These are phyloP conservation scores for Guillardia theta DNA, from an alignment of 78 protist species.

Conservation along the genomic window DNA sequence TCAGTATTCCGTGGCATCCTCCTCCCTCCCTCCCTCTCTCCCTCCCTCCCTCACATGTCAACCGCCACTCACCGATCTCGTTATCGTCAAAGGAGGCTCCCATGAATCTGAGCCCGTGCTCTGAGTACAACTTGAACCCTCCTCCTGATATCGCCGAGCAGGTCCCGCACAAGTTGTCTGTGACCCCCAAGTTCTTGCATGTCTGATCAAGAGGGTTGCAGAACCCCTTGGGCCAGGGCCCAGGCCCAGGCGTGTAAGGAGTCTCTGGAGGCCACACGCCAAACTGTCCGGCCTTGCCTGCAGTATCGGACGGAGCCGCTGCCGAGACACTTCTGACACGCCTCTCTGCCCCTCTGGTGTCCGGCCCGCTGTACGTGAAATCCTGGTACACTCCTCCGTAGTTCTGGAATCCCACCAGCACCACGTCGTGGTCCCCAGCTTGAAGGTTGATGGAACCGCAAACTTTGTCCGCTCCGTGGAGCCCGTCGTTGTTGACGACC, in stretches of 20 bases:
- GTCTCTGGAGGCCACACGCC: background rate
- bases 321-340: too few relatives aligned
- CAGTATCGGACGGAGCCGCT: background rate
- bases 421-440: background rate
- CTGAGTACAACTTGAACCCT: background rate
- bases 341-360: too few relatives aligned
- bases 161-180: background rate
- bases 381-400: background rate
- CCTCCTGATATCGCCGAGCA: background rate
- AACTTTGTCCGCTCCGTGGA: background rate
- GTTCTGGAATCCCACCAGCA: conserved; percentile 29
- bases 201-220: background rate
- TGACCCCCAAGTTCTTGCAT: background rate
- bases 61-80: conserved; percentile 20
- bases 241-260: too few relatives aligned
- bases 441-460: background rate
- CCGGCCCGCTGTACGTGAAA: conserved; percentile 25
- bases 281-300: background rate
- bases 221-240: background rate
- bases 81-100: conserved; percentile 1
- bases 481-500: conserved; percentile 15
- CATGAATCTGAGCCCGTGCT: background rate
- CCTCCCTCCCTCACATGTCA: too few relatives aligned
- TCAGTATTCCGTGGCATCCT: too few relatives aligned
- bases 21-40: too few relatives aligned